Evolutionary conservation across 345 rosid species (phyloP).

Genomic region (Physaria fendleri): DNA sequence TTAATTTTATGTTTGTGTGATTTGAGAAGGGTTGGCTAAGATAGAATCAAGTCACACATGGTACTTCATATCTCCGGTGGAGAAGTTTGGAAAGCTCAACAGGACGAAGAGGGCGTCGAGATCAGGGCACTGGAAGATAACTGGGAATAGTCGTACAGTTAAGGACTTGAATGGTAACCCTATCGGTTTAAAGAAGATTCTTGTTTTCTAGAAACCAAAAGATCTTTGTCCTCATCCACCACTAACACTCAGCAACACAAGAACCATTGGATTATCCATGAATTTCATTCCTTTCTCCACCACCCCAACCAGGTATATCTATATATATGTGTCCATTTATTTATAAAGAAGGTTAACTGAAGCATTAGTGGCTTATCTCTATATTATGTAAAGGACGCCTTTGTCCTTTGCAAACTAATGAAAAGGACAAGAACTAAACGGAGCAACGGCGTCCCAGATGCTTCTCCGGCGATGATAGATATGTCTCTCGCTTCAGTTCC

Average conservation of each 20-base stretch:
- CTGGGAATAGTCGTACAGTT: constrained; percentile 14
- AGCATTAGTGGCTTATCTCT: neutral
- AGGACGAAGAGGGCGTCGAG: constrained; percentile 19
- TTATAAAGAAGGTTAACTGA: neutral
- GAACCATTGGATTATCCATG: constrained; percentile 21
- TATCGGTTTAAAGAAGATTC: constrained; percentile 27
- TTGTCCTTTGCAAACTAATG: constrained; percentile 24
- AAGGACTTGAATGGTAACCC: constrained; percentile 17
- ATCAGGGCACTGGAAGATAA: constrained; percentile 28
- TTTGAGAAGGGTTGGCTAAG: constrained; percentile 18
- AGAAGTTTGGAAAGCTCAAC: constrained; percentile 20
- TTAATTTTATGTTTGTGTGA: neutral
- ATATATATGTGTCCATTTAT: neutral
- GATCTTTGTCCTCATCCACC: neutral
- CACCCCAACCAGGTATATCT: constrained; percentile 20
- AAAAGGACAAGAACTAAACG: constrained; percentile 1
- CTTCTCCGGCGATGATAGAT: neutral
- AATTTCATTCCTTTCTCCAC: constrained; percentile 21
- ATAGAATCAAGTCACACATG: constrained; percentile 21
- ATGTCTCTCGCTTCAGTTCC: neutral
- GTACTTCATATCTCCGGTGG: constrained; percentile 25
- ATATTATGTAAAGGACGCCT: constrained; percentile 9
- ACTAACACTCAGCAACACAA: neutral
- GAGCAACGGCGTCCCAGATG: neutral
- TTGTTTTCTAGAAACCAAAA: constrained; percentile 19